Conservation (phyloP, 805 yeast genomes). For the Starmerella gropengiesseri region DNA sequence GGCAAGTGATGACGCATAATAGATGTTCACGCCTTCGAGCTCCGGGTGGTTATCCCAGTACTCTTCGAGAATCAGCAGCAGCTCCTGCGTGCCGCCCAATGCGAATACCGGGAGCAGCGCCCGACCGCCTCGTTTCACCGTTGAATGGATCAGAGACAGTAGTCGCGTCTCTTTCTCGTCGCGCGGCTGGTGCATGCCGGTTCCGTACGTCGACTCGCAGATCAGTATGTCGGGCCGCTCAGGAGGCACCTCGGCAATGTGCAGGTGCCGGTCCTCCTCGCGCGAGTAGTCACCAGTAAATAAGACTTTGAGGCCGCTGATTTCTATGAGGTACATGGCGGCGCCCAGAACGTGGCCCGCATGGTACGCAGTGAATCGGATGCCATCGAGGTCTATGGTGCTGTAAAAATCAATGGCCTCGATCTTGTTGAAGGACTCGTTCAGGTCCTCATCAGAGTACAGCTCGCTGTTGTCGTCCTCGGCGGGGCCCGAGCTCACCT, state of each 20-base stretch:
- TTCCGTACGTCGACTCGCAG: conserved; percentile 94
- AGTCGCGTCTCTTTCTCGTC: conserved; percentile 71
- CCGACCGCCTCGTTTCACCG: conserved; percentile 79
- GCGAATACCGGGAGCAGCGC: conserved; percentile 92
- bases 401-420: conserved; percentile 95
- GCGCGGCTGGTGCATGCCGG: conserved; percentile 91
- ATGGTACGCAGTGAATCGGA: conserved; percentile 92
- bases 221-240: conserved; percentile 76
- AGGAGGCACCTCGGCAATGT: conserved; percentile 84
- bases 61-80: conserved; percentile 80
- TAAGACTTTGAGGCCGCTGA: conserved; percentile 77
- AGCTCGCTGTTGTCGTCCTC: conserved; percentile 33
- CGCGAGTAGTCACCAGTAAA: conserved; percentile 97
- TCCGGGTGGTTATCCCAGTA: conserved; percentile 84
- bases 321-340: conserved; percentile 91
- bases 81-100: conserved; percentile 91
- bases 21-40: conserved; percentile 68
- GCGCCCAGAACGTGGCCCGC: conserved; percentile 99
- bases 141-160: conserved; percentile 71
- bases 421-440: conserved; percentile 74
- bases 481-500: conserved; percentile 52
- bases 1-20: conserved; percentile 87
- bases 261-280: conserved; percentile 89
- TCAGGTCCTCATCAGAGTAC: conserved; percentile 83
- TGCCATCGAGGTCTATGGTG: conserved; percentile 87